Conservation (phyloP, 805 yeast species). For the Torulaspora indica region DNA sequence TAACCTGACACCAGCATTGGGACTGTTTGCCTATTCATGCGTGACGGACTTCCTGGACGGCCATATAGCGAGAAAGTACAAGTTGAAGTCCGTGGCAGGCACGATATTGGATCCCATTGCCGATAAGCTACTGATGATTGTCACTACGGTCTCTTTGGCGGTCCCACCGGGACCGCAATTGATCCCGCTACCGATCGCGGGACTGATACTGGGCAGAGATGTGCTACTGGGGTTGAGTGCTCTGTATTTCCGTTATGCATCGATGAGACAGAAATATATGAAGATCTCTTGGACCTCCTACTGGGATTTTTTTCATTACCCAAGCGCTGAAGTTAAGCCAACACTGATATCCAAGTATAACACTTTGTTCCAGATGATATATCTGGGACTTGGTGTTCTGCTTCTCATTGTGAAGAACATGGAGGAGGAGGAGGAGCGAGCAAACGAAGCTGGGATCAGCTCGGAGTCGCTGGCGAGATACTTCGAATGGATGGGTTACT, state of each 20-base stretch:
- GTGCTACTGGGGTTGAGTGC: constrained; percentile 67
- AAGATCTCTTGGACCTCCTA: constrained; percentile 53
- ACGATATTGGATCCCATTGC: constrained; percentile 93
- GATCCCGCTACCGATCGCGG: constrained; percentile 69
- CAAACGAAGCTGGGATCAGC: not conserved
- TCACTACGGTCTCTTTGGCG: constrained; percentile 73
- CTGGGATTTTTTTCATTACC: constrained; percentile 63
- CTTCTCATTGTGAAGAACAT: constrained; percentile 19
- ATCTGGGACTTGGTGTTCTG: constrained; percentile 61
- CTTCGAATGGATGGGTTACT: constrained; percentile 43
- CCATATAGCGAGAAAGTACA: constrained; percentile 74
- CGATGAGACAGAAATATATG: constrained; percentile 35
- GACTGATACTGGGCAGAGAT: constrained; percentile 80
- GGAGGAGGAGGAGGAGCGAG: constrained; percentile 10
- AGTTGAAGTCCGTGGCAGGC: constrained; percentile 77
- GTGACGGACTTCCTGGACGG: constrained; percentile 92
- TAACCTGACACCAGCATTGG: constrained; percentile 59
- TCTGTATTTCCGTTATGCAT: constrained; percentile 60
- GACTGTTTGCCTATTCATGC: constrained; percentile 77
- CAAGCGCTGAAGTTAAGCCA: constrained; percentile 88
- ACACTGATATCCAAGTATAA: constrained; percentile 80
- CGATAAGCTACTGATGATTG: constrained; percentile 84
- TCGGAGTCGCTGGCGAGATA: constrained; percentile 10
- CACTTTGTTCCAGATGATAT: constrained; percentile 89
- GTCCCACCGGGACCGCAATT: constrained; percentile 44